Percentiles rank a stretch among this genome's conserved stretches.
Evolutionary conservation across 495 filamentous ascomycete genomes (phyloP).

Genomic region (Tuber brumale): DNA sequence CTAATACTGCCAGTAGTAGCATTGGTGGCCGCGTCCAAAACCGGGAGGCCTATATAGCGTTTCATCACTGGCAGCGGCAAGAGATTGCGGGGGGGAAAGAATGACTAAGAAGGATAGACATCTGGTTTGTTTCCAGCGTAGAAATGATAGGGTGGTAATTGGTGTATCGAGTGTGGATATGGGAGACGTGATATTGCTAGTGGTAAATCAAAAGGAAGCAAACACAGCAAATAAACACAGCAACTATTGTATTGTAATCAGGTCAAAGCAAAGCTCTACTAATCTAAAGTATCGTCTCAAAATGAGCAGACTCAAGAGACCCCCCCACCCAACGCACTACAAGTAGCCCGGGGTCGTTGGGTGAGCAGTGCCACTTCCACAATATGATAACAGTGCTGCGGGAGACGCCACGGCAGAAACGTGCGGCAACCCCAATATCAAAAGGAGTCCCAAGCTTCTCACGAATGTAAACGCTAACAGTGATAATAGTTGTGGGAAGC

Average conservation of each 20-base stretch:
- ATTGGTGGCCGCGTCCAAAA: too few relatives aligned
- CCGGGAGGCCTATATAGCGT: background rate
- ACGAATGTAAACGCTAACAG: too few relatives aligned
- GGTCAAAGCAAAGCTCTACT: background rate
- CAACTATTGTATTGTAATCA: background rate
- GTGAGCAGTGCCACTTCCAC: too few relatives aligned
- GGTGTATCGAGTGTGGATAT: background rate
- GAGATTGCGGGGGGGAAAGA: too few relatives aligned
- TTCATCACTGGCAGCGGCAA: background rate
- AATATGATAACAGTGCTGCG: too few relatives aligned
- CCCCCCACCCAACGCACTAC: too few relatives aligned
- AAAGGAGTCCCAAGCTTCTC: background rate
- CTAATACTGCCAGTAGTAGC: background rate
- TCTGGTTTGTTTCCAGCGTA: too few relatives aligned
- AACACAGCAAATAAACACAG: background rate
- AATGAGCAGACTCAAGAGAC: background rate
- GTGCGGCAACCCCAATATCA: background rate
- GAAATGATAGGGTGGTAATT: too few relatives aligned
- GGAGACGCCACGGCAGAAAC: too few relatives aligned
- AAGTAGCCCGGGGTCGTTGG: too few relatives aligned
- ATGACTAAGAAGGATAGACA: too few relatives aligned
- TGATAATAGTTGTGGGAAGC: too few relatives aligned
- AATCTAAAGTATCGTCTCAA: background rate
- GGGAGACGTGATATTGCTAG: background rate
- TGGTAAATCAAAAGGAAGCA: background rate